These are phyloP conservation scores for Papiliotrema flavescens DNA, from an alignment of 1,284 basidiomycete genomes.

Conservation along the genomic window DNA sequence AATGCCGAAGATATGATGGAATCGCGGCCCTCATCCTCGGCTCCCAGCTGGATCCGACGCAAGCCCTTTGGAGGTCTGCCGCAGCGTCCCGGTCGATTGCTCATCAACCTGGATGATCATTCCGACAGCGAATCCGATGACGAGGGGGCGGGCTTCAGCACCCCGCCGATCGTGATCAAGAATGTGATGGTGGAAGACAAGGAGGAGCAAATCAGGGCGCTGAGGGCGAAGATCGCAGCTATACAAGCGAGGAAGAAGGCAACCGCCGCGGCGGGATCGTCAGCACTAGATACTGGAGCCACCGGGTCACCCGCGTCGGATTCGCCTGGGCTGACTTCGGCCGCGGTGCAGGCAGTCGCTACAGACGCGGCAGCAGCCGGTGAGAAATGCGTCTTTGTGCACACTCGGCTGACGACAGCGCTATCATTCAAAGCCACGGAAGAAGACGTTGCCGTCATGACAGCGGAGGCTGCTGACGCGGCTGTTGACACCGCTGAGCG, in stretches of 20 bases:
- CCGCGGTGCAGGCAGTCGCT: neutral
- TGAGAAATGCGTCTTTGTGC: no score
- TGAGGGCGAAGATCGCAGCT: slow-evolving; percentile 37
- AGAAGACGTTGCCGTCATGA: no score
- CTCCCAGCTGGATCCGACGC: slow-evolving; percentile 7
- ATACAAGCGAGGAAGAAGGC: slow-evolving; percentile 11
- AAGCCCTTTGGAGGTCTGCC: slow-evolving; percentile 17
- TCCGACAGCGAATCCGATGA: slow-evolving; percentile 21
- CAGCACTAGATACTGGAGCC: slow-evolving; percentile 3
- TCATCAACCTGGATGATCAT: slow-evolving; percentile 28
- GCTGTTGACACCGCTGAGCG: no score
- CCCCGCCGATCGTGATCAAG: slow-evolving; percentile 12
- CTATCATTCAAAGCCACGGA: no score
- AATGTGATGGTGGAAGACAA: slow-evolving; percentile 26
- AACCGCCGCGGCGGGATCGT: neutral
- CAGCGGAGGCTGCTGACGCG: no score
- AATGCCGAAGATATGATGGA: slow-evolving; percentile 41
- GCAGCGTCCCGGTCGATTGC: slow-evolving; percentile 17
- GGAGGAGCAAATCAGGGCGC: slow-evolving; percentile 29
- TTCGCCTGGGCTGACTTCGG: neutral
- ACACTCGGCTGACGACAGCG: no score
- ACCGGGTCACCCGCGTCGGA: neutral
- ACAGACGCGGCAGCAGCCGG: no score
- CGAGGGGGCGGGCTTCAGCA: slow-evolving; percentile 11
- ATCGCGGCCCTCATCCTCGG: slow-evolving; percentile 17